Evolutionary conservation across 805 yeast genomes (phyloP).

Genomic region (Starmerella sirachaensis): DNA sequence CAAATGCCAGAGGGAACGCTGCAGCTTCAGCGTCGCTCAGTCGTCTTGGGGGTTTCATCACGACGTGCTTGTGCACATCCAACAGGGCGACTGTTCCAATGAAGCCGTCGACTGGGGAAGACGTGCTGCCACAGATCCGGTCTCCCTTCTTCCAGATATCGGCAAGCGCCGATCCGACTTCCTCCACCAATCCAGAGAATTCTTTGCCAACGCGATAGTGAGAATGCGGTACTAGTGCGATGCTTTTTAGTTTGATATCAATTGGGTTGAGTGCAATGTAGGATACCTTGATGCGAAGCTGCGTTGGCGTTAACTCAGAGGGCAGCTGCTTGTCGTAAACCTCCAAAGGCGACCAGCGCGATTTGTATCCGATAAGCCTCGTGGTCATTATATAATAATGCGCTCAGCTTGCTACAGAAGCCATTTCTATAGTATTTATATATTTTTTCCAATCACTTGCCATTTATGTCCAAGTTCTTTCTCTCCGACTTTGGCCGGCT

Average conservation of each 20-base stretch:
- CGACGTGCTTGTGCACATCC: constrained; percentile 40
- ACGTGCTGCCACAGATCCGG: constrained; percentile 47
- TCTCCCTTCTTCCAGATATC: constrained; percentile 42
- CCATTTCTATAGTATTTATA: no score
- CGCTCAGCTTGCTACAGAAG: no score
- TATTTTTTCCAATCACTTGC: no score
- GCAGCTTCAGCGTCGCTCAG: constrained; percentile 48
- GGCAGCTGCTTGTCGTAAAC: constrained; percentile 26
- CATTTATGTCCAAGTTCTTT: no score
- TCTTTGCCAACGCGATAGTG: constrained; percentile 48
- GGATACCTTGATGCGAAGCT: constrained; percentile 44
- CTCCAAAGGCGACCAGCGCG: constrained; percentile 13
- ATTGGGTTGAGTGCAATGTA: constrained; percentile 53
- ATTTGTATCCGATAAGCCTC: constrained; percentile 10
- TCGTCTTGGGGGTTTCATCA: constrained; percentile 38
- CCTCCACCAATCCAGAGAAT: constrained; percentile 47
- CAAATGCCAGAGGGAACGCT: constrained; percentile 50
- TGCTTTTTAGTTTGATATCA: constrained; percentile 40
- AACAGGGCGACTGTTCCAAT: constrained; percentile 45
- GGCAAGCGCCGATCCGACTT: constrained; percentile 39
- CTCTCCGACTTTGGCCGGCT: no score
- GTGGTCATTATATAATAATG: no score
- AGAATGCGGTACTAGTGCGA: constrained; percentile 5
- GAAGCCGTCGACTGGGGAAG: constrained; percentile 17
- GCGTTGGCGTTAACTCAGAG: constrained; percentile 37